phyloP scores from a whole-genome alignment of 2,329 filamentous ascomycete species.

The Diaporthe sp. region DNA sequence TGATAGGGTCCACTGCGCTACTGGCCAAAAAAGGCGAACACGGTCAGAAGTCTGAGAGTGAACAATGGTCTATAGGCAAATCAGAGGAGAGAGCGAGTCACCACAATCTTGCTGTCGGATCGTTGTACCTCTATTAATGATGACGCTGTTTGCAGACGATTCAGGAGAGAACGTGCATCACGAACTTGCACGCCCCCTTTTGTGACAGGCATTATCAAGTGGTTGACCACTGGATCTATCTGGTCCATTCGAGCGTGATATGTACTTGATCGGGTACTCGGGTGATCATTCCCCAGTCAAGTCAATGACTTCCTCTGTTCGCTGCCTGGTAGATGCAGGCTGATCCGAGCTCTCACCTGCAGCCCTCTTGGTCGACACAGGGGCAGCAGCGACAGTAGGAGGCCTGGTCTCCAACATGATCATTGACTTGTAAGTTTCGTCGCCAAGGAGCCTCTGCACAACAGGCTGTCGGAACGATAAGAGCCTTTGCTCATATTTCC shows the following conservation, averaged over 20 bases:
- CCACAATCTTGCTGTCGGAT: too few relatives aligned
- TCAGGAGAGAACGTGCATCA: too few relatives aligned
- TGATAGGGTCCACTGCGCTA: not conserved
- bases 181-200: too few relatives aligned
- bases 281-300: not conserved
- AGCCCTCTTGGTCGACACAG: not conserved
- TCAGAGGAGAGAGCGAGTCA: too few relatives aligned
- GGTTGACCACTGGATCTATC: too few relatives aligned
- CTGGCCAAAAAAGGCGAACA: too few relatives aligned
- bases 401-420: not conserved
- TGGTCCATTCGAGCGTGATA: not conserved
- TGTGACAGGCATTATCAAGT: too few relatives aligned
- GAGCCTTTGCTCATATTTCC: constrained; percentile 4
- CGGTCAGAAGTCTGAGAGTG: too few relatives aligned
- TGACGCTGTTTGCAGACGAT: too few relatives aligned
- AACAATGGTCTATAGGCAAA: not conserved
- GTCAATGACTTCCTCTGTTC: not conserved
- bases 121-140: too few relatives aligned
- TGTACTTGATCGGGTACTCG: not conserved
- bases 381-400: not conserved
- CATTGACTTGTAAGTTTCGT: not conserved
- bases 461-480: not conserved
- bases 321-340: not conserved
- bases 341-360: not conserved
- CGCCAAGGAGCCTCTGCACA: not conserved